Base-by-base conservation (phyloP, 2,329 filamentous ascomycete genomes). In the Taxawa tesnikishii region DNA sequence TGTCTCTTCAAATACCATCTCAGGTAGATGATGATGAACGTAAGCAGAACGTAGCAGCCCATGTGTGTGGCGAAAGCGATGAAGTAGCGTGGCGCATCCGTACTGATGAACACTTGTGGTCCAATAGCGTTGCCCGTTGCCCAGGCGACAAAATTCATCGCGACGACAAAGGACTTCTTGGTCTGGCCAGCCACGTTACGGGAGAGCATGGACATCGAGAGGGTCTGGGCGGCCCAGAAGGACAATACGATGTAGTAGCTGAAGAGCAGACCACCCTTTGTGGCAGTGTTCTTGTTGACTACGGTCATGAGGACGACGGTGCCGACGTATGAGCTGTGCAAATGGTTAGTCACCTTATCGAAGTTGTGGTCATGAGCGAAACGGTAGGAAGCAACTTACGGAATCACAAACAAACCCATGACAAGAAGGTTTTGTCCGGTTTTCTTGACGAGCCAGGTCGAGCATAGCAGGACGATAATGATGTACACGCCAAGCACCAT, bases 401-500 rank as follows among this genome's bases (percentile, higher is more conserved):
- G 79, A 16, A 82, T 58, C 15, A 79, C 63, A 45, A 74, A 83
- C 4, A 67, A 55, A 6, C 69, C 55, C 75, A 83, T 83, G 28
- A 74, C 62, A 12, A 79, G 44, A 11, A 79, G 51, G 43, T 81
- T 85, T 54, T 84, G 79, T n/a, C 63, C 57, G 1, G 67, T 78
- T 52, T 69, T 78, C 56, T 75, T 78, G 10, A 77, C 75, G 4
- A 84, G 47, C 67, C 68, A 84, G 0, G 73, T 68, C 0, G 77
- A 80, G 1, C 60, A 60, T 15, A 84, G 57, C 1, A 85, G 61
- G 4, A 83, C 70, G 29, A 77, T 60, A 38, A 85, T 81, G 43
- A 84, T 83, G 43, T 80, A 80, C 24, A 70, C 72, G 4, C 80
- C 80, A 1, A 83, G 60, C 0, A 83, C 79, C 76, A 85, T 83